phyloP scores from a whole-genome alignment of 2,329 filamentous ascomycete species.

The Aureobasidium vineae region DNA sequence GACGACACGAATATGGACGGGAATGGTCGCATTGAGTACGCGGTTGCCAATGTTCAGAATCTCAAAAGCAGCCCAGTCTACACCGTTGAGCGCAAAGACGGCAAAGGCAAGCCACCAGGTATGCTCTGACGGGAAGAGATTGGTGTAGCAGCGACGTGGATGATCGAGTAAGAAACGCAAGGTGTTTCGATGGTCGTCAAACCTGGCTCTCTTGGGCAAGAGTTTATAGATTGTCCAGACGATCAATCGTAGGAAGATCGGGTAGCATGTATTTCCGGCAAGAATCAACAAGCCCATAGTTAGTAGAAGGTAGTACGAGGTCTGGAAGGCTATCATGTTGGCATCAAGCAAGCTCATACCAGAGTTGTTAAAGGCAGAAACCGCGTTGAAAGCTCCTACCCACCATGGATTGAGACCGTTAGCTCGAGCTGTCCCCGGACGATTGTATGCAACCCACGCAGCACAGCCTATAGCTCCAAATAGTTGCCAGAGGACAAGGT shows the following conservation, averaged over 20 bases:
- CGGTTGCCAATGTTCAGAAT: conserved; percentile 58
- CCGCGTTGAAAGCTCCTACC: conserved; percentile 65
- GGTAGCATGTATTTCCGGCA: conserved; percentile 58
- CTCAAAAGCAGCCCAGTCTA: conserved; percentile 54
- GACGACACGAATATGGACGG: conserved; percentile 50
- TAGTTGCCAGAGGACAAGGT: conserved; percentile 60
- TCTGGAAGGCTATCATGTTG: conserved; percentile 63
- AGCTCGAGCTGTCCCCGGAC: conserved; percentile 47
- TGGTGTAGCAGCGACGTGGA: conserved; percentile 61
- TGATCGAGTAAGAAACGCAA: conserved; percentile 61
- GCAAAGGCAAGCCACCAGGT: conserved; percentile 58
- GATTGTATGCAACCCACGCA: conserved; percentile 58
- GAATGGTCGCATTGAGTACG: conserved; percentile 47
- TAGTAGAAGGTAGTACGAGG: conserved; percentile 46
- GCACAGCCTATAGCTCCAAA: conserved; percentile 59
- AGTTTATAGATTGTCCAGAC: conserved; percentile 57
- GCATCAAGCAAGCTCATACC: conserved; percentile 66
- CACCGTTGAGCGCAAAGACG: conserved; percentile 53
- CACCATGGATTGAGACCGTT: conserved; percentile 67
- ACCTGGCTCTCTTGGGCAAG: conserved; percentile 42
- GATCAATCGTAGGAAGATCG: conserved; percentile 56
- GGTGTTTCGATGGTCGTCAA: conserved; percentile 44
- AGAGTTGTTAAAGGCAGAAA: conserved; percentile 69
- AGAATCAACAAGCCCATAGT: conserved; percentile 52
- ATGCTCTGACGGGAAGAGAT: conserved; percentile 59